These are phyloP conservation scores for Sporothrix brasiliensis DNA, from an alignment of 2,329 filamentous ascomycete species.

Conservation along the genomic window DNA sequence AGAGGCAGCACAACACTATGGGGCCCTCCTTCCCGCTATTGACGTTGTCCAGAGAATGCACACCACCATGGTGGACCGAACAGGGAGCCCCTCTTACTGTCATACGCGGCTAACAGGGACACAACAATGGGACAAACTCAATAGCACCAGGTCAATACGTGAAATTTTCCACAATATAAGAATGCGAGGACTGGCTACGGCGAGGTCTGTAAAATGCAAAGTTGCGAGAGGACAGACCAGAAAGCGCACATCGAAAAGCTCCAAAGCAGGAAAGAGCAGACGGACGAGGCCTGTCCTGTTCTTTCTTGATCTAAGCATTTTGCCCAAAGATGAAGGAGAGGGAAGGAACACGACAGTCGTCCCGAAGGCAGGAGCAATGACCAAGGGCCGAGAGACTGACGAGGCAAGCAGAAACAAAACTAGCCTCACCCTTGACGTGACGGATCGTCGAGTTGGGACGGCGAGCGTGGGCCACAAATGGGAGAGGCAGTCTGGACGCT, in stretches of 20 bases:
- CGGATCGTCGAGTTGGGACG: constrained; percentile 7
- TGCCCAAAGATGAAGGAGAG: neutral
- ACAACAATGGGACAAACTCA: constrained; percentile 12
- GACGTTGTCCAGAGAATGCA: neutral
- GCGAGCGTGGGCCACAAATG: neutral
- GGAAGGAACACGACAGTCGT: constrained; percentile 3
- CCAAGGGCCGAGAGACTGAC: neutral
- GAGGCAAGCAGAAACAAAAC: constrained; percentile 10
- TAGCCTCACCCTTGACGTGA: constrained; percentile 9
- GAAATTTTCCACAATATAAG: neutral
- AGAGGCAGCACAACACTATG: constrained; percentile 1
- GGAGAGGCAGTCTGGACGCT: neutral
- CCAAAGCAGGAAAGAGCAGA: constrained; percentile 1
- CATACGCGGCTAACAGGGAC: constrained; percentile 17
- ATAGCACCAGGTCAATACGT: neutral
- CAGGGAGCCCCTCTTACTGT: constrained; percentile 4
- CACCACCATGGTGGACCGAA: constrained; percentile 12
- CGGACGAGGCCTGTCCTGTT: neutral
- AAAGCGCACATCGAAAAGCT: neutral
- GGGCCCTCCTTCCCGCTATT: constrained; percentile 11
- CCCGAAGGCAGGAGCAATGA: constrained; percentile 10
- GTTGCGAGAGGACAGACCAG: constrained; percentile 8
- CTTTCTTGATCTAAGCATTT: neutral
- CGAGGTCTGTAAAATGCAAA: neutral
- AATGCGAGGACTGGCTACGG: neutral